Percentiles rank a stretch among this genome's conserved stretches.
phyloP scores from a whole-genome alignment of 2,329 filamentous ascomycete species.

The Penicillium sp. region DNA sequence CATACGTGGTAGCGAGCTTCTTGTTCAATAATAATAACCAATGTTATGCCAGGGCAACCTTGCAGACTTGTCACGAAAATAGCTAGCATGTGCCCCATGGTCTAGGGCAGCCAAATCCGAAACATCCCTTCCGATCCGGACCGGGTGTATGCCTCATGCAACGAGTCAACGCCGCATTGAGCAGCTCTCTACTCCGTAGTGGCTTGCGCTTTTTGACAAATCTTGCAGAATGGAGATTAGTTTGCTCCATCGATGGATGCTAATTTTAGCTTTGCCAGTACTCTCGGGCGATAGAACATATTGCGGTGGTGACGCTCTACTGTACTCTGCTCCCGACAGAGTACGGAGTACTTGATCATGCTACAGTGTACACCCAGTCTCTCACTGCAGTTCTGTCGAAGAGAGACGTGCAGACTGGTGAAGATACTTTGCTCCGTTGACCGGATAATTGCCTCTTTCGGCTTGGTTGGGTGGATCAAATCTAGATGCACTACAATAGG shows the following conservation, averaged over 20 bases:
- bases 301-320: background rate
- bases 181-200: background rate
- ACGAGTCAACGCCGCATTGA: background rate
- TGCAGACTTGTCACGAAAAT: no score
- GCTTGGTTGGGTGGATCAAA: background rate
- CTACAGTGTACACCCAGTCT: background rate
- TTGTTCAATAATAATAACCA: background rate
- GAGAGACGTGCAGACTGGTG: no score
- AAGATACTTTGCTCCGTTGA: background rate
- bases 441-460: background rate
- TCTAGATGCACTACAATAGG: background rate
- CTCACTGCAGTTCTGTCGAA: no score
- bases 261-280: background rate
- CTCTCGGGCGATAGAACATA: background rate
- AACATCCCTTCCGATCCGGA: conserved; percentile 1
- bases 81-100: no score
- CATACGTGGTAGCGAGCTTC: background rate
- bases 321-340: background rate
- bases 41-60: no score
- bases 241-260: background rate
- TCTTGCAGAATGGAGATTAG: background rate
- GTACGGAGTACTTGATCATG: no score
- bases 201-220: conserved; percentile 4
- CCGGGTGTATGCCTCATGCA: background rate
- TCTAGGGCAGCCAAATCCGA: background rate